A percentile compares a stretch with the other conserved stretches of the same genome.
phyloP scores from a whole-genome alignment of 352 stramenopile species.

The Globisporangium abappressorium region DNA sequence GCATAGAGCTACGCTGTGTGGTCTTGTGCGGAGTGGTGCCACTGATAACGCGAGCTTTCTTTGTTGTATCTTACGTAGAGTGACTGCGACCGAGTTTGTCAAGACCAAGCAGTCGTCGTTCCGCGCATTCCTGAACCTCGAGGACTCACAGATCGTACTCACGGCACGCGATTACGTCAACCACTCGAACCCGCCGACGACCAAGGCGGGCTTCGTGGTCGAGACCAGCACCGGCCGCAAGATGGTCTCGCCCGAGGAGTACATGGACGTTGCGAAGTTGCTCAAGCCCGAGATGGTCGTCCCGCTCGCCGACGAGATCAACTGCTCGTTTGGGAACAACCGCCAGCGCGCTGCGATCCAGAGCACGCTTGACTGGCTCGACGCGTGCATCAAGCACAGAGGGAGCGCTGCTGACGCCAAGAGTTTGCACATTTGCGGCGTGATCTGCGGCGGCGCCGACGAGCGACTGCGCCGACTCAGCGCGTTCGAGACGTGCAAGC shows the following conservation, averaged over 20 bases:
- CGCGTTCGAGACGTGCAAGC: slow-evolving; percentile 61
- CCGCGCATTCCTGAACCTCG: slow-evolving; percentile 49
- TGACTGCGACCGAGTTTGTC: slow-evolving; percentile 29
- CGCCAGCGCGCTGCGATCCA: slow-evolving; percentile 64
- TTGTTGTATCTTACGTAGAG: slow-evolving; percentile 17
- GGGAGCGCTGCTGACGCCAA: slow-evolving; percentile 3
- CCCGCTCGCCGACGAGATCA: slow-evolving; percentile 67
- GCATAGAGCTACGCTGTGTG: background rate
- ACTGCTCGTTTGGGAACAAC: slow-evolving; percentile 52
- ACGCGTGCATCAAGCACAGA: slow-evolving; percentile 42
- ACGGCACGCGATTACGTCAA: slow-evolving; percentile 74
- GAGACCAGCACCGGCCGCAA: slow-evolving; percentile 52
- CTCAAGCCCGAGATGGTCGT: slow-evolving; percentile 58
- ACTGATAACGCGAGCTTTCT: background rate
- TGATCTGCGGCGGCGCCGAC: slow-evolving; percentile 67
- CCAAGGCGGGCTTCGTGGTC: slow-evolving; percentile 55
- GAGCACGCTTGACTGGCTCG: slow-evolving; percentile 66
- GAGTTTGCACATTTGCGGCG: slow-evolving; percentile 43
- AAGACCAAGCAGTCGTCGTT: slow-evolving; percentile 38
- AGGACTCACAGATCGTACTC: slow-evolving; percentile 48
- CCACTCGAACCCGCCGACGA: slow-evolving; percentile 46
- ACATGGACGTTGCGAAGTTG: slow-evolving; percentile 53
- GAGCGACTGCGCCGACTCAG: slow-evolving; percentile 49
- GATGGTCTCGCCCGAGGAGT: slow-evolving; percentile 41
- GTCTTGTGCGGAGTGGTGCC: background rate